Base-by-base conservation (phyloP, 2,329 filamentous ascomycete genomes). In the Colletotrichum orbiculare region DNA sequence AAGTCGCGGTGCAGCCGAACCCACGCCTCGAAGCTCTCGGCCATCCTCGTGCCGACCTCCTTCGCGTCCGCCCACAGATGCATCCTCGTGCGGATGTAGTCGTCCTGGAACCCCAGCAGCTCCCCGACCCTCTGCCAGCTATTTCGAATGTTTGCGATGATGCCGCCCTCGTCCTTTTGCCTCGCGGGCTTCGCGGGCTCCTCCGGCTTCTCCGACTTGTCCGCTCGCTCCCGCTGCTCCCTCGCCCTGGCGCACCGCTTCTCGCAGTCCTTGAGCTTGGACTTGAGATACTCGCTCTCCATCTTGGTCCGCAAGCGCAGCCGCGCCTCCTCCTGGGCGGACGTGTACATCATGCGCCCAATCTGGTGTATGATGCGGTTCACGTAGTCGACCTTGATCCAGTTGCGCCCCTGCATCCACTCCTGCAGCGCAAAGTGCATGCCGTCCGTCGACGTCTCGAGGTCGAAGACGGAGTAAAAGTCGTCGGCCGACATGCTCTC, bases 371-470 rank as follows among this genome's bases (percentile, higher is more conserved):
- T 59, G 54, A 68, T 57, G 42, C 54, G 53, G 65, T 69, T 68
- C 10, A 68, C 54, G 13, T 38, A 60, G 1, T 42, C 45, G n/a
- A 58, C 58, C 34, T 67, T 67, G 15, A 69, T 45, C n/a, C 37
- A 53, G 15, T 17, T 33, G 17, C 60, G 61, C 42, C 67, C 67
- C 42, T 58, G 52, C 43, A 60, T 64, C 53, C 57, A 69, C 54
- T 66, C 61, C 6, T 58, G 54, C 6, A 66, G 54, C 15, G 39
- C 53, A 13, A 62, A 67, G 25, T 66, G 15, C 53, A 66, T 57
- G 8, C 67, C 67, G n/a, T 68, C 67, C 17, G 67, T 69, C n/a
- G 56, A 17, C 7, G 33, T 60, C 54, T 60, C 54, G 17, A 61
- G 66, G 39, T 67, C 57, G 42, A 58, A 66, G 46, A 69, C 50